These are phyloP conservation scores for Aspergillus versicolor DNA, from an alignment of 2,329 filamentous ascomycete species.

Conservation along the genomic window DNA sequence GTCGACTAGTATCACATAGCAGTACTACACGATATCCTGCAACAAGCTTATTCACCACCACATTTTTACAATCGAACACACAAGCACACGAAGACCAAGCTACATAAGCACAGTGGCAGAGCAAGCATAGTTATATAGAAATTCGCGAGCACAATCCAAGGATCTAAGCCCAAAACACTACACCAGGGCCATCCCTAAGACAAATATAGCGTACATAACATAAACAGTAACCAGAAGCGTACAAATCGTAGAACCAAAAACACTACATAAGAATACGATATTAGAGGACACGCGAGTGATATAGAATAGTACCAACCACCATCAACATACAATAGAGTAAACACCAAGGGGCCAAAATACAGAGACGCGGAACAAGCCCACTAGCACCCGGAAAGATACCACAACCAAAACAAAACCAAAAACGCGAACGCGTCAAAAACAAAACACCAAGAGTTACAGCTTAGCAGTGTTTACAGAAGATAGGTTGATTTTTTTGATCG, in stretches of 20 bases:
- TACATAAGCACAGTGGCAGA: not conserved
- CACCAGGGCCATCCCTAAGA: not conserved
- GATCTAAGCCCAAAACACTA: not conserved
- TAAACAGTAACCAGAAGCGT: not conserved
- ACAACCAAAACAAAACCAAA: not conserved
- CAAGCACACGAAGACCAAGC: not conserved
- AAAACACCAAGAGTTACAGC: not conserved
- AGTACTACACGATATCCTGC: not conserved
- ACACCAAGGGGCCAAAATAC: too few species aligned
- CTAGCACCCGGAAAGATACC: too few species aligned
- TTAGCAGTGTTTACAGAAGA: too few species aligned
- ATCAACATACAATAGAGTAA: too few species aligned
- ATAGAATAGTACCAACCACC: too few species aligned
- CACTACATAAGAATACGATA: too few species aligned
- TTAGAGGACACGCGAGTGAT: too few species aligned
- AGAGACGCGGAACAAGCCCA: too few species aligned
- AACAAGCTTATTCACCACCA: not conserved
- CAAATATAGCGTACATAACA: not conserved
- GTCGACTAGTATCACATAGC: not conserved
- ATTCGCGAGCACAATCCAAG: not conserved
- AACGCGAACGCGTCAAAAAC: not conserved
- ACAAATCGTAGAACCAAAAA: not conserved
- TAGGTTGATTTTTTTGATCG: conserved; percentile 16
- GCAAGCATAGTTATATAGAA: not conserved
- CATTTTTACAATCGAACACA: not conserved